Evolutionary conservation across 306 rosid species (phyloP).

Genomic region (Argentina anserina): DNA sequence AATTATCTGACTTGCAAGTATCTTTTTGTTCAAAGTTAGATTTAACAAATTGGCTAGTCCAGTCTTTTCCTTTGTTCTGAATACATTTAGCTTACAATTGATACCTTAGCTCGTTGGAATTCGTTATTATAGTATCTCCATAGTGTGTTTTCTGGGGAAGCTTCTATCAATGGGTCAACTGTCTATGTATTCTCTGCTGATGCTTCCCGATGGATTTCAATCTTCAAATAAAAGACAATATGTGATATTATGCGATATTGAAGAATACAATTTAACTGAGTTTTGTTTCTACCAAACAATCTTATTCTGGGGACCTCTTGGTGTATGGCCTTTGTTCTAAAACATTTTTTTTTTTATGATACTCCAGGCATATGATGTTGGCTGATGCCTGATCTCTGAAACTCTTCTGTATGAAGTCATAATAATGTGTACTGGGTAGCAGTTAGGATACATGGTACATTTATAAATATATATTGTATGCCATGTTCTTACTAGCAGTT

Average conservation of each 20-base stretch:
- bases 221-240: not conserved
- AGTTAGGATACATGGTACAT: not conserved
- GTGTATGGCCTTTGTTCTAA: not conserved
- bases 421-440: not conserved
- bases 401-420: not conserved
- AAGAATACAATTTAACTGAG: not conserved
- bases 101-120: not conserved
- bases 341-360: not conserved
- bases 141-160: not conserved
- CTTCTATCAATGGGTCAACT: not conserved
- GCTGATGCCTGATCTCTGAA: not conserved
- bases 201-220: not conserved
- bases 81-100: not conserved
- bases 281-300: not conserved
- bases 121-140: not conserved
- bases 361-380: not conserved
- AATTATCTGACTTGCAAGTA: constrained; percentile 15
- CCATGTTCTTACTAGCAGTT: not conserved
- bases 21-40: not conserved
- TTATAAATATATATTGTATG: not conserved
- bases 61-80: not conserved
- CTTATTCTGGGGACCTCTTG: not conserved
- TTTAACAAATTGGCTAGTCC: not conserved
- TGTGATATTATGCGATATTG: not conserved
- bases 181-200: not conserved